Percentiles rank a stretch among this genome's conserved stretches.
Evolutionary conservation across 257 asterid species (phyloP).

Genomic region (Jacaranda mimosifolia): DNA sequence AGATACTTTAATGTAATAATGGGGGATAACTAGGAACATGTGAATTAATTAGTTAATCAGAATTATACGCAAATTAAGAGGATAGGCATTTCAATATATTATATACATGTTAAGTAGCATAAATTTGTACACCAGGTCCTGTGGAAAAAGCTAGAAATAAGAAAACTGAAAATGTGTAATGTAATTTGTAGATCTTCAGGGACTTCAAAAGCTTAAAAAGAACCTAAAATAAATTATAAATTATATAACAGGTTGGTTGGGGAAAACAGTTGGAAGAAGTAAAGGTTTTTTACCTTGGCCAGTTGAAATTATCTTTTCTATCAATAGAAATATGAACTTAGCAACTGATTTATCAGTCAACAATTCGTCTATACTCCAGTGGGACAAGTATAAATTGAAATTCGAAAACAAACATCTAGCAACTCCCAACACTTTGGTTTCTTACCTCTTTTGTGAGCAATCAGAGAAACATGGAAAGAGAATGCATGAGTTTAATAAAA

Average conservation of each 20-base stretch:
- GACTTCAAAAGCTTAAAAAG: neutral
- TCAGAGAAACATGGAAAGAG: constrained; percentile 24
- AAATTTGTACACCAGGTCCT: neutral
- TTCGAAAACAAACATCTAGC: neutral
- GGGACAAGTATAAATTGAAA: constrained; percentile 9
- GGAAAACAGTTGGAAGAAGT: neutral
- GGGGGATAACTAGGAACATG: neutral
- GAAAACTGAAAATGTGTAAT: neutral
- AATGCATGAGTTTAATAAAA: neutral
- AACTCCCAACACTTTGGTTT: neutral
- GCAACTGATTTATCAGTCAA: neutral
- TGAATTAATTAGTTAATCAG: neutral
- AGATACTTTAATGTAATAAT: neutral
- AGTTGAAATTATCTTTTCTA: neutral
- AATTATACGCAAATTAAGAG: neutral
- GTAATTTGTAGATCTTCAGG: neutral
- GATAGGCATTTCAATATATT: too few relatives aligned
- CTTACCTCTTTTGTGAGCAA: neutral
- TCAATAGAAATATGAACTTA: neutral
- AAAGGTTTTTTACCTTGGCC: neutral
- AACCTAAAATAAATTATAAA: neutral
- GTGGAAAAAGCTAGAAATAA: neutral
- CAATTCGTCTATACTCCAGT: neutral
- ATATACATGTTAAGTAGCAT: too few relatives aligned
- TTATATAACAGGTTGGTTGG: neutral